phyloP scores from a whole-genome alignment of 108 stramenopile species.

The Skeletonema potamos region DNA sequence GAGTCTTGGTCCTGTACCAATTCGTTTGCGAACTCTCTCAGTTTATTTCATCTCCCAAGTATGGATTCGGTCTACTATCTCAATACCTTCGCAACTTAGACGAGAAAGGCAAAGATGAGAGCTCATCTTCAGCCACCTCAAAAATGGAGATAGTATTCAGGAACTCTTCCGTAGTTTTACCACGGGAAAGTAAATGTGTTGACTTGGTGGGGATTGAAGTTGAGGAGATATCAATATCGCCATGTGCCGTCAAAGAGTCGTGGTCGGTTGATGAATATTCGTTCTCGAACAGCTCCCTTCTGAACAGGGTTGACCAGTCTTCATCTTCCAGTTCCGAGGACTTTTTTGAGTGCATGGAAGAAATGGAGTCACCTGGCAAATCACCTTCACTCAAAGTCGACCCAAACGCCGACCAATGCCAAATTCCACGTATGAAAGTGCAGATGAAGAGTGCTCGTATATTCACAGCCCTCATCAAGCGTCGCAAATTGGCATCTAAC shows the following conservation, averaged over 20 bases:
- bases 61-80: conserved; percentile 57
- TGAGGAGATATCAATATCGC: conserved; percentile 34
- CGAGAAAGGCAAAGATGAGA: conserved; percentile 1
- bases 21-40: conserved; percentile 69
- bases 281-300: background rate
- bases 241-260: conserved; percentile 22
- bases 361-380: background rate
- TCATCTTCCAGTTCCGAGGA: conserved; percentile 17
- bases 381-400: conserved; percentile 13
- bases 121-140: conserved; percentile 29
- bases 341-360: conserved; percentile 46
- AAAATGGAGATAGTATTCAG: conserved; percentile 28
- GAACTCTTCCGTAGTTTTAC: conserved; percentile 65
- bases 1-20: conserved; percentile 56
- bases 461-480: conserved; percentile 42
- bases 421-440: conserved; percentile 35
- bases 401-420: conserved; percentile 12
- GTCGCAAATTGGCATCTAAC: background rate
- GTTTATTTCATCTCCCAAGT: conserved; percentile 58
- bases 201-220: conserved; percentile 72
- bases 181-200: conserved; percentile 53
- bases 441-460: conserved; percentile 24
- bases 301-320: background rate
- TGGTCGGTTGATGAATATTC: conserved; percentile 35
- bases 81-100: background rate